phyloP scores from a whole-genome alignment of 2,329 filamentous ascomycete species.

The Aspergillus novofumigatus region DNA sequence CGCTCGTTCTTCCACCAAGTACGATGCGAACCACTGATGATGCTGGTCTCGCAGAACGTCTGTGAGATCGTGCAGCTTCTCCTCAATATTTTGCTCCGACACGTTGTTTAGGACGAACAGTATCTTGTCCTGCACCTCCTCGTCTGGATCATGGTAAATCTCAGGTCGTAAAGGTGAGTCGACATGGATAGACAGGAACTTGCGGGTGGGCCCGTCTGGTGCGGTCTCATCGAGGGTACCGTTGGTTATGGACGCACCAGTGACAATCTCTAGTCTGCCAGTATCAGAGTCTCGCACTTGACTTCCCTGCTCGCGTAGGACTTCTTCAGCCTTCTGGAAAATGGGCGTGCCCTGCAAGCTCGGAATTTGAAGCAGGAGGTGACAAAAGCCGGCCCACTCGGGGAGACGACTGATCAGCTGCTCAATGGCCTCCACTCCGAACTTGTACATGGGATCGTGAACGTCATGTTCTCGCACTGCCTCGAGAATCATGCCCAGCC shows the following conservation, averaged over 20 bases:
- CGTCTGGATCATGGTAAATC: constrained; percentile 74
- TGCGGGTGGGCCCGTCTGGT: constrained; percentile 59
- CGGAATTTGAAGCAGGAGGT: constrained; percentile 75
- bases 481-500: constrained; percentile 96
- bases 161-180: constrained; percentile 63
- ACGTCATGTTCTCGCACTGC: constrained; percentile 80
- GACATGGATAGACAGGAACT: constrained; percentile 74
- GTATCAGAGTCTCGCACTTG: constrained; percentile 53
- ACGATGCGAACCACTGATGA: constrained; percentile 94
- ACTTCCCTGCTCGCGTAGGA: constrained; percentile 64
- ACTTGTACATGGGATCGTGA: constrained; percentile 94
- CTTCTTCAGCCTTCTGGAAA: constrained; percentile 75
- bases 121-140: constrained; percentile 85
- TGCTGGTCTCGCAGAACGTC: constrained; percentile 74
- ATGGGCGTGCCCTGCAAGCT: constrained; percentile 81
- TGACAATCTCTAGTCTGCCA: constrained; percentile 33
- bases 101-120: constrained; percentile 97
- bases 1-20: constrained; percentile 90
- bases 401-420: constrained; percentile 77
- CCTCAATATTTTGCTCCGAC: constrained; percentile 79
- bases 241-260: constrained; percentile 55
- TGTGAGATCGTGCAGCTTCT: constrained; percentile 77
- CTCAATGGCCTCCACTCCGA: constrained; percentile 89
- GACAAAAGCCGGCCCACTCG: constrained; percentile 96
- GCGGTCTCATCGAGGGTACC: constrained; percentile 64